phyloP scores from a whole-genome alignment of 345 rosid species.

The Bruguiera sexangula region DNA sequence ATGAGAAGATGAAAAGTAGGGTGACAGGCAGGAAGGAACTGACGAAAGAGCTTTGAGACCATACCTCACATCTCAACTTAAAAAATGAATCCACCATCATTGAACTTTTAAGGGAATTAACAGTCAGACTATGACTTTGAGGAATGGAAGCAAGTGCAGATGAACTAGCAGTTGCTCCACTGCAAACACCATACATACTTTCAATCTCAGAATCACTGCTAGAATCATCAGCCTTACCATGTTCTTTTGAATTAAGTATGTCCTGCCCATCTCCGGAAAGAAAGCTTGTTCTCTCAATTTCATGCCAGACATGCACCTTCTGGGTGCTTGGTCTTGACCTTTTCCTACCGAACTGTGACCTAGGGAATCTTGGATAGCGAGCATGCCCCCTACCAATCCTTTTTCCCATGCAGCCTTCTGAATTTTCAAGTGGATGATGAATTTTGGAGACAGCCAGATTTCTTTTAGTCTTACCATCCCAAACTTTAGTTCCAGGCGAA shows the following conservation, averaged over 20 bases:
- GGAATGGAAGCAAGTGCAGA: slow-evolving; percentile 48
- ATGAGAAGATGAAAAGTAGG: slow-evolving; percentile 14
- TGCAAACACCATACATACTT: slow-evolving; percentile 51
- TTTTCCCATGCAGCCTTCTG: slow-evolving; percentile 40
- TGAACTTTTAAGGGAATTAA: slow-evolving; percentile 47
- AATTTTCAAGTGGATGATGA: slow-evolving; percentile 96
- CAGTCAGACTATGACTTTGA: slow-evolving; percentile 36
- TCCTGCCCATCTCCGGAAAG: slow-evolving; percentile 81
- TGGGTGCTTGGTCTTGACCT: slow-evolving; percentile 52
- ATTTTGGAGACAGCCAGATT: slow-evolving; percentile 61
- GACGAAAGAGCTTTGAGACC: slow-evolving; percentile 13
- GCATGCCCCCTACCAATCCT: slow-evolving; percentile 49
- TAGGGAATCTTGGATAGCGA: slow-evolving; percentile 43
- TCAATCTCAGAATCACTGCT: slow-evolving; percentile 73
- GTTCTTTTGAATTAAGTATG: slow-evolving; percentile 44
- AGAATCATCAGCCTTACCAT: slow-evolving; percentile 43
- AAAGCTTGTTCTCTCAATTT: slow-evolving; percentile 76
- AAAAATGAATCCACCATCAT: slow-evolving; percentile 68
- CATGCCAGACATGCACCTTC: slow-evolving; percentile 60
- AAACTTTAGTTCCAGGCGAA: slow-evolving; percentile 90
- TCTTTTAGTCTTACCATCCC: slow-evolving; percentile 93
- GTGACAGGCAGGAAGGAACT: slow-evolving; percentile 13
- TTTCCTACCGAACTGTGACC: slow-evolving; percentile 58
- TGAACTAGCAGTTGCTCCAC: slow-evolving; percentile 73
- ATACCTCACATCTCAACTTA: slow-evolving; percentile 96